Conservation (phyloP, 1,139 yeast species). For the Pichia sp. region DNA sequence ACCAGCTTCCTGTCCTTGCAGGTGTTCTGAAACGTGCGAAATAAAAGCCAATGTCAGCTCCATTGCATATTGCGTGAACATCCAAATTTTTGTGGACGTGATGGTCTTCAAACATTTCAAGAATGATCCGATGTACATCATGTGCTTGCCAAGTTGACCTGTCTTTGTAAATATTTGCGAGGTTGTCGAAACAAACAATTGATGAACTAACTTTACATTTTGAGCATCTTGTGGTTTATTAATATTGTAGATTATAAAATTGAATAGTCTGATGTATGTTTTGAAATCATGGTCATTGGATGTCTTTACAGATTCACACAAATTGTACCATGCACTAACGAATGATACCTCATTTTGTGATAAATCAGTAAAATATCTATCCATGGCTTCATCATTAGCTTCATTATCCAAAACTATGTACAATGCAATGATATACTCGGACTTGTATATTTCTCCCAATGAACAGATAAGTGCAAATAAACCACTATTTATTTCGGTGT, state of each 20-base stretch:
- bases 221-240: slow-evolving; percentile 12
- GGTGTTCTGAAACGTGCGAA: slow-evolving; percentile 25
- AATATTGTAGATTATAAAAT: slow-evolving; percentile 12
- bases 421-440: slow-evolving; percentile 19
- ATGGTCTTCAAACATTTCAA: slow-evolving; percentile 31
- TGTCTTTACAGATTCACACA: slow-evolving; percentile 6
- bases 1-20: neutral
- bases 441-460: slow-evolving; percentile 7
- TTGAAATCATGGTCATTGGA: slow-evolving; percentile 2
- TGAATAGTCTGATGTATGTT: slow-evolving; percentile 11
- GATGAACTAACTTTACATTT: slow-evolving; percentile 1
- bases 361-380: slow-evolving; percentile 1
- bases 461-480: slow-evolving; percentile 19
- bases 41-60: slow-evolving; percentile 45
- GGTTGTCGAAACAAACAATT: slow-evolving; percentile 4
- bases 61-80: slow-evolving; percentile 58
- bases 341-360: neutral
- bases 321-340: slow-evolving; percentile 14
- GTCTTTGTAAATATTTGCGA: slow-evolving; percentile 7
- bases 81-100: slow-evolving; percentile 48
- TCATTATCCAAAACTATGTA: slow-evolving; percentile 16
- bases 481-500: slow-evolving; percentile 5
- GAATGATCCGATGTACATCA: neutral
- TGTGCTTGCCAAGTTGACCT: neutral
- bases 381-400: neutral